These are phyloP conservation scores for Skeletonema grethae DNA, from an alignment of 108 stramenopile genomes.

Conservation along the genomic window DNA sequence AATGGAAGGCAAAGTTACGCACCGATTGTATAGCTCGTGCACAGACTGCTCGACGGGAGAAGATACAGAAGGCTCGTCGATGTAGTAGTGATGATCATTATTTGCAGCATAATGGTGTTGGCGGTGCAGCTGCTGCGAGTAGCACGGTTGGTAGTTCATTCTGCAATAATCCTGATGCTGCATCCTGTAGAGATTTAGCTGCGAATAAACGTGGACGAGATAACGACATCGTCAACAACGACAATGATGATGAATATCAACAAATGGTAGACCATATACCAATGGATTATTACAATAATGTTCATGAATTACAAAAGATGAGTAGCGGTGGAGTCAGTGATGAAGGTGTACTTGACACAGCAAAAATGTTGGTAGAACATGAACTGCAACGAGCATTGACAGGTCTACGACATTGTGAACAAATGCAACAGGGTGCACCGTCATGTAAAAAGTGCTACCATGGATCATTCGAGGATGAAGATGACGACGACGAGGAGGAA, in stretches of 20 bases:
- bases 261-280: slow-evolving; percentile 1
- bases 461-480: background rate
- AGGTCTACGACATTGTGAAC: slow-evolving; percentile 15
- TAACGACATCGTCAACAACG: background rate
- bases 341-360: slow-evolving; percentile 14
- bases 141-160: background rate
- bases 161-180: background rate
- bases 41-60: background rate
- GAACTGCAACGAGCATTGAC: slow-evolving; percentile 26
- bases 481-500: background rate
- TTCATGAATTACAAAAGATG: background rate
- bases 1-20: slow-evolving; percentile 1
- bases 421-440: slow-evolving; percentile 1
- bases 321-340: slow-evolving; percentile 1
- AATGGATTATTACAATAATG: background rate
- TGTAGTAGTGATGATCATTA: background rate
- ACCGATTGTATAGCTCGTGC: background rate
- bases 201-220: background rate
- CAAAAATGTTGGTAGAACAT: slow-evolving; percentile 33
- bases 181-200: background rate
- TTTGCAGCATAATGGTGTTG: background rate
- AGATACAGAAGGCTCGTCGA: background rate
- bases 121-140: background rate
- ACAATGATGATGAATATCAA: background rate
- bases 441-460: slow-evolving; percentile 12